A percentile compares a stretch with the other conserved stretches of the same genome.
Evolutionary conservation across 2,329 filamentous ascomycete genomes (phyloP).

Genomic region (Mycocentrospora acerina): DNA sequence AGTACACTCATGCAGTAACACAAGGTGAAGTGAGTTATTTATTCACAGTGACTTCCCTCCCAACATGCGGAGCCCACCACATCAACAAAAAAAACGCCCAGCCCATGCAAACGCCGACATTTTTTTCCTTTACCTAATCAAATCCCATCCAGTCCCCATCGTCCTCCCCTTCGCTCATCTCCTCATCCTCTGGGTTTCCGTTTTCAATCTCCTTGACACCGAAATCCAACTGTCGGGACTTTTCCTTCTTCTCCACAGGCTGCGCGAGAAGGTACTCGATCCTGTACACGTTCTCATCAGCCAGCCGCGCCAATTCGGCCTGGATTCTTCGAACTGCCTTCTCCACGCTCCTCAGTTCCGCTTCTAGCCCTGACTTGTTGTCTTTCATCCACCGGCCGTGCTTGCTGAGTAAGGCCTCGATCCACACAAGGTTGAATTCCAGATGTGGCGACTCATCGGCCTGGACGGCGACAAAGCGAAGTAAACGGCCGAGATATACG

Average conservation of each 20-base stretch:
- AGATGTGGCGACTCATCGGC: conserved; percentile 90
- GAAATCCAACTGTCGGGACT: conserved; percentile 30
- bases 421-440: conserved; percentile 93
- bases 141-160: conserved; percentile 58
- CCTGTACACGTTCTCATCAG: conserved; percentile 86
- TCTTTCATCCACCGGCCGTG: conserved; percentile 86
- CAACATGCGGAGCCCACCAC: too few relatives aligned
- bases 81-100: too few relatives aligned
- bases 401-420: conserved; percentile 75
- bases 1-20: too few relatives aligned
- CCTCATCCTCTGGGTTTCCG: conserved; percentile 34
- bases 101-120: too few relatives aligned
- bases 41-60: too few relatives aligned
- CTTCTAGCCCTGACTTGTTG: conserved; percentile 74
- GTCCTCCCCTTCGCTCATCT: conserved; percentile 38
- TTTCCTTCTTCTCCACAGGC: conserved; percentile 41
- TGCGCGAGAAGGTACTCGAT: conserved; percentile 76
- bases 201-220: conserved; percentile 33
- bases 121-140: conserved; percentile 31
- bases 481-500: conserved; percentile 81
- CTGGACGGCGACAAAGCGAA: conserved; percentile 85
- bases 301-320: conserved; percentile 77
- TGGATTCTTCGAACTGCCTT: conserved; percentile 78
- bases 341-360: conserved; percentile 81
- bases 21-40: too few relatives aligned